Base-by-base conservation (phyloP, 352 stramenopile species). In the Phytophthora multivora region DNA sequence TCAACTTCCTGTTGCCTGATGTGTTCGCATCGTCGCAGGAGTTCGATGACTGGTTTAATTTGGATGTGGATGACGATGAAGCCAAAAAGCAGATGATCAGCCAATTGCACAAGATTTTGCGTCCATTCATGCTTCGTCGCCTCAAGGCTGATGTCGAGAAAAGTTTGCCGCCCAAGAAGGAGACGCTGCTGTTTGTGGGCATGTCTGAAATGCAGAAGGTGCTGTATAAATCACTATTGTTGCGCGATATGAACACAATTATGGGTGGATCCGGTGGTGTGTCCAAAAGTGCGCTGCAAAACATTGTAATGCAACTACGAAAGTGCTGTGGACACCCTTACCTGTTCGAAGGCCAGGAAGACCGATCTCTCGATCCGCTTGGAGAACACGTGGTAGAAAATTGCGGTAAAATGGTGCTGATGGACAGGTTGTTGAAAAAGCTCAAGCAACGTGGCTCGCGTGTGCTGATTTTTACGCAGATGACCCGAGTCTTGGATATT, bases 101-200 rank as follows among this genome's bases (percentile, higher is more conserved):
- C 5, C 87, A 96, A 63, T 55, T 96, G 40, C 87, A 96, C 70
- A 91, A 92, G 55, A 96, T 96, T 43, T 64, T 96, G 41, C 80
- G 94, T 39, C 96, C 97, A 1, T 99, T 98, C 76, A 98, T 99
- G 79, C 72, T 99, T 39, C 90, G 98, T 53, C 83, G 98, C 51
- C 71, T 99, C 3, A 99, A 99, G 71, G 97, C 98, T 43, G 97
- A 99, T 77, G 98, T 99, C 4, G 98, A 99, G 65, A 99, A 99
- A 66, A 97, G 80, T 58, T 76, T 99, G 16, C 97, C 96, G 10
- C 94, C 95, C 5, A 99, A 99, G 80, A 97, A 98, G 66, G 97
- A 99, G 74, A 98, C 97, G 9, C 81, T 97, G 60, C 73, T 98
- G 28, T 93, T 97, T 62, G 89, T 97, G 12, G 86, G 88, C 23